Evolutionary conservation across 768 basidiomycete genomes (phyloP).

Genomic region (Coprinopsis marcescibilis): DNA sequence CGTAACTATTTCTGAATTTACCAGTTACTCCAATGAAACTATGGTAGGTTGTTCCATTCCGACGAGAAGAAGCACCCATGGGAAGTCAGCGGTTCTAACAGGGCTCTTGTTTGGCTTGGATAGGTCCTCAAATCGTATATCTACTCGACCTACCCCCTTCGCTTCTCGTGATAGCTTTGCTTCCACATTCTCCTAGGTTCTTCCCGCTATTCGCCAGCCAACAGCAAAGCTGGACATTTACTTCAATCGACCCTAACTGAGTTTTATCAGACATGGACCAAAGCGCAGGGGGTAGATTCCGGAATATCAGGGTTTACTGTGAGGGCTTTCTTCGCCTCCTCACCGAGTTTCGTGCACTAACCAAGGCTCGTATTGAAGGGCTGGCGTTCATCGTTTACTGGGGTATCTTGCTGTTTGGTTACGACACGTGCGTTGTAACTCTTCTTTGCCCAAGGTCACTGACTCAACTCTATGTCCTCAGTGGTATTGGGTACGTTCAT

Average conservation of each 20-base stretch:
- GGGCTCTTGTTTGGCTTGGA: conserved; percentile 1
- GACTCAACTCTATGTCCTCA: conserved; percentile 9
- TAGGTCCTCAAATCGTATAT: neutral
- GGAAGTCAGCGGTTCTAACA: conserved; percentile 3
- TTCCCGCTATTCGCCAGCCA: neutral
- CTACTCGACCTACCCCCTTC: neutral
- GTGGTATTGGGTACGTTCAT: conserved; percentile 21
- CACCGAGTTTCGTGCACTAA: neutral
- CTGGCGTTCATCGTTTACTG: conserved; percentile 70
- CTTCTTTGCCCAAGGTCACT: conserved; percentile 1
- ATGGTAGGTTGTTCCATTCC: no score
- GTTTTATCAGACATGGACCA: neutral
- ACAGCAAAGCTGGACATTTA: neutral
- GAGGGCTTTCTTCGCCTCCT: conserved; percentile 19
- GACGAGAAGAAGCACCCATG: neutral
- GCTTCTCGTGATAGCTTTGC: neutral
- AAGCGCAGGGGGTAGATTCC: conserved; percentile 7
- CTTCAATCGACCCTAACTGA: neutral
- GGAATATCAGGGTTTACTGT: conserved; percentile 67
- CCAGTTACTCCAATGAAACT: no score
- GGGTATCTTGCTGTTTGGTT: conserved; percentile 81
- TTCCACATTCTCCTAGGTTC: neutral
- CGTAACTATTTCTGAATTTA: no score
- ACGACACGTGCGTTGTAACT: conserved; percentile 52
- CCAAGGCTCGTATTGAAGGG: conserved; percentile 10